Evolutionary conservation across 495 filamentous ascomycete genomes (phyloP), one percentile per base, ranked within the genome.

Genomic region (Hypoxylon lenormandii): DNA sequence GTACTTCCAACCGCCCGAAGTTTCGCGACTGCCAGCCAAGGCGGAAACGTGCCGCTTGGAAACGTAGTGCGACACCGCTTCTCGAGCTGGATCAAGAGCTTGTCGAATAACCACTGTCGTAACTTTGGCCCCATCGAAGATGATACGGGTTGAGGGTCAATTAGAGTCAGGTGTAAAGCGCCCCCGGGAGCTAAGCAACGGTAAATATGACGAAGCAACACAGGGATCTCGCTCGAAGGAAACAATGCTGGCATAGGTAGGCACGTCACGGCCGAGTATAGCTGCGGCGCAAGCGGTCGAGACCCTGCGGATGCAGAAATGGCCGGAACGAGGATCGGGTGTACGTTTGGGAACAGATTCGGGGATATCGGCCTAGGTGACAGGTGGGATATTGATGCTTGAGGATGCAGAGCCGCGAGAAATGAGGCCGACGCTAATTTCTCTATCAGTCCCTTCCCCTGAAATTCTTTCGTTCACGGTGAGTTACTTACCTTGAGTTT

Each of bases 71-170:
- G 80, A 54, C 80, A 83, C 21, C 75, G 72, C 13, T 76, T 70
- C 50, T 83, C 81, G 13, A 85, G 58, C 53, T 83, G 81, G 10
- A 80, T 61, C 5, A 84, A 59, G 5, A 86, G 75, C 28, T 86
- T 76, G 2, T 80, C 70, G 5, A 84, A 81, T 15, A 86, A 61
- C 83, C 83, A 86, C 12, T 77, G 62, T 37, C 80, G 74, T 51
- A 85, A 69, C 21, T 70, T 72, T 8, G 82, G 81, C 0, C 83
- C 83, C 42, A 83, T 69, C 3, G 79, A 80, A 7, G 75, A 50
- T 7, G 78, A 61, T 6, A 78, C 67, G 5, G 83, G 83, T 18
- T 71, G 73, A 5, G 83, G 81, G 50, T 86, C 83, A 26, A 85
- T 78, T 38, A 86, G 58, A 4, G 75, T 79, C 16, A 85, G 52